phyloP scores from a whole-genome alignment of 495 filamentous ascomycete genomes.

The Apiosordaria backusii region DNA sequence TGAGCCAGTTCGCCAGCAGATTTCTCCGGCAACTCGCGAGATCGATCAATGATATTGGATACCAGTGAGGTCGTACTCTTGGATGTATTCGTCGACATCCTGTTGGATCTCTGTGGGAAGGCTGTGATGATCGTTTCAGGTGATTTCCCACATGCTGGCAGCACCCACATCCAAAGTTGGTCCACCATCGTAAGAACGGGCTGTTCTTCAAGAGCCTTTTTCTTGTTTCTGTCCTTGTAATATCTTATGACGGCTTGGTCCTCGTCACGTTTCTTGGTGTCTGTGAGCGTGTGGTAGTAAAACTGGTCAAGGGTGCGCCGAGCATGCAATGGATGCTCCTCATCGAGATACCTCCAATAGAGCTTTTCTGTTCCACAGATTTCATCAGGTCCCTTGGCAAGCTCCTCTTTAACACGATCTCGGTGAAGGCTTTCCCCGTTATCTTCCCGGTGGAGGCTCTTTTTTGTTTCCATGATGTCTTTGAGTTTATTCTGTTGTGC shows the following conservation, averaged over 20 bases:
- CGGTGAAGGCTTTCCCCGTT: too few species aligned
- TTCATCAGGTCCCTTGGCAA: neutral
- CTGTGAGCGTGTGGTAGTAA: conserved; percentile 20
- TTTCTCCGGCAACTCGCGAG: neutral
- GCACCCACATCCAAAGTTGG: conserved; percentile 24
- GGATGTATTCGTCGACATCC: neutral
- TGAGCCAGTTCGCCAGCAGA: neutral
- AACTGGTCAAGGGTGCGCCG: conserved; percentile 24
- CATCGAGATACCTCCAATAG: neutral
- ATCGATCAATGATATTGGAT: neutral
- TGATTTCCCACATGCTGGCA: neutral
- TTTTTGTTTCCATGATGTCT: neutral
- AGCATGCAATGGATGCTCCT: conserved; percentile 11
- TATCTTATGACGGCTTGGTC: conserved; percentile 18
- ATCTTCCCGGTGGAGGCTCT: neutral
- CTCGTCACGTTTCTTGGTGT: conserved; percentile 21
- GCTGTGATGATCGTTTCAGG: neutral
- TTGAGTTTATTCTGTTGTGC: neutral
- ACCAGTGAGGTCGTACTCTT: neutral
- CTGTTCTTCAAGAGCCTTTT: neutral
- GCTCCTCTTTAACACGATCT: too few species aligned
- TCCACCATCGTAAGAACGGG: conserved; percentile 23
- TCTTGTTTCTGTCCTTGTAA: neutral
- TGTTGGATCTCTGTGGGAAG: neutral
- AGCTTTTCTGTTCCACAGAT: neutral